Conservation (phyloP, 2,329 filamentous ascomycete genomes). For the Emericellopsis cladophorae region DNA sequence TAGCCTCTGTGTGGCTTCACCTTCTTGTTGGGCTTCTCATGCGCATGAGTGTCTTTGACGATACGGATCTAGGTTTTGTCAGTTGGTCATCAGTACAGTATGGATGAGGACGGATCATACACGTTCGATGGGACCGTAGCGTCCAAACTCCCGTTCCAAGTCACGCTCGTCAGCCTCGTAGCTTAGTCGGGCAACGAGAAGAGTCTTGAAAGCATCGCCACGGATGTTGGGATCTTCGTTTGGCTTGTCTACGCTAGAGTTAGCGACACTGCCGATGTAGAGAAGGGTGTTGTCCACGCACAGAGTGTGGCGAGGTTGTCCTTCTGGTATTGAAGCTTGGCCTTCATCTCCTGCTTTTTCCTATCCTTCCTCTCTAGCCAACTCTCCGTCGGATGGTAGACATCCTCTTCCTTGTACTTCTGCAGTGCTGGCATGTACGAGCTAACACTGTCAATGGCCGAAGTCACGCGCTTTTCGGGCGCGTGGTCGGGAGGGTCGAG, state of each 20-base stretch:
- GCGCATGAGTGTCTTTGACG: slow-evolving; percentile 61
- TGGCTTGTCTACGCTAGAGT: slow-evolving; percentile 54
- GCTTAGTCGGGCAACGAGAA: slow-evolving; percentile 81
- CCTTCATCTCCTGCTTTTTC: slow-evolving; percentile 68
- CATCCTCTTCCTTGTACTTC: slow-evolving; percentile 66
- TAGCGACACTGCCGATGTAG: not conserved
- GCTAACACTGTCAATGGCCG: slow-evolving; percentile 59
- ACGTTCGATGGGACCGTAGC: slow-evolving; percentile 87
- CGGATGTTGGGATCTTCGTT: slow-evolving; percentile 76
- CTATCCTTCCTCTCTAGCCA: slow-evolving; percentile 84
- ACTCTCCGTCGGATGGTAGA: slow-evolving; percentile 75
- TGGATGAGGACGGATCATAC: slow-evolving; percentile 33
- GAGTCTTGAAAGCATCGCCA: slow-evolving; percentile 87
- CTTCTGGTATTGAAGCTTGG: slow-evolving; percentile 48
- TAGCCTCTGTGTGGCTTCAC: slow-evolving; percentile 80
- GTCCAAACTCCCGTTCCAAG: slow-evolving; percentile 83
- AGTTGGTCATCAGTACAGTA: slow-evolving; percentile 2
- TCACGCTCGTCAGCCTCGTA: slow-evolving; percentile 86
- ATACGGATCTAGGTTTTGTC: slow-evolving; percentile 61
- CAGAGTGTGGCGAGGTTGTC: slow-evolving; percentile 54
- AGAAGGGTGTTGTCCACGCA: slow-evolving; percentile 21
- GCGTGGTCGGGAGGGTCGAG: slow-evolving; percentile 72
- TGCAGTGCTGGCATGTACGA: slow-evolving; percentile 61
- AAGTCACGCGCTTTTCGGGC: slow-evolving; percentile 69
- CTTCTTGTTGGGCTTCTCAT: slow-evolving; percentile 61